These are phyloP conservation scores for Sporothrix globosa DNA, from an alignment of 2,329 filamentous ascomycete genomes.

Conservation along the genomic window DNA sequence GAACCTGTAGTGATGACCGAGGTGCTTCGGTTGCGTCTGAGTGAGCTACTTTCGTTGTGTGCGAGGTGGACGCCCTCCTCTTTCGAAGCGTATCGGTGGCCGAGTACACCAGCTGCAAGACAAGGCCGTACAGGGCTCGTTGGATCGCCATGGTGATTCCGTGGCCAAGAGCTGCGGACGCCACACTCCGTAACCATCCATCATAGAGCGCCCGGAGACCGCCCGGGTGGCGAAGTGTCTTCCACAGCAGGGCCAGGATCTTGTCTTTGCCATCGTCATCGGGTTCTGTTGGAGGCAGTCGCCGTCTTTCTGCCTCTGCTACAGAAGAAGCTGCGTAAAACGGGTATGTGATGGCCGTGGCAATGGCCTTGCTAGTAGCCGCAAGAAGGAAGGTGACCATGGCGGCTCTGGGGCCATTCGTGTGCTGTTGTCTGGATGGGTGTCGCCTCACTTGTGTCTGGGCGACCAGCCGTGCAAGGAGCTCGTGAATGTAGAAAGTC, in stretches of 20 bases:
- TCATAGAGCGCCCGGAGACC: constrained; percentile 73
- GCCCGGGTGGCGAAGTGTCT: constrained; percentile 60
- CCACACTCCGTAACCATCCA: constrained; percentile 73
- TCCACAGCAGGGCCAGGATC: constrained; percentile 38
- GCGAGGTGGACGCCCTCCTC: not conserved
- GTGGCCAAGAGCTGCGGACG: constrained; percentile 84
- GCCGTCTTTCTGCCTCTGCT: constrained; percentile 37
- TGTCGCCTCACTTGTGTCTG: not conserved
- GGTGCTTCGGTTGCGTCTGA: not conserved
- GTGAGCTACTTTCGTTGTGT: not conserved
- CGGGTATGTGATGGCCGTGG: constrained; percentile 78
- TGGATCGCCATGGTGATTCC: constrained; percentile 88
- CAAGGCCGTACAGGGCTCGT: constrained; percentile 70
- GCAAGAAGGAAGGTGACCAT: constrained; percentile 57
- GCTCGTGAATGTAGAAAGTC: constrained; percentile 80
- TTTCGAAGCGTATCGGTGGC: constrained; percentile 52
- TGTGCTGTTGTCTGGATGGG: constrained; percentile 36
- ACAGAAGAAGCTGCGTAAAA: constrained; percentile 68
- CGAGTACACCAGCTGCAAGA: constrained; percentile 73
- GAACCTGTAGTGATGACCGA: not conserved
- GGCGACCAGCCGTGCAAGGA: constrained; percentile 43
- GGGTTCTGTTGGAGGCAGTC: not conserved
- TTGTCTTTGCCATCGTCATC: constrained; percentile 34
- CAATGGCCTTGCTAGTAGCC: constrained; percentile 76
- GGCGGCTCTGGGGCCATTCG: constrained; percentile 42